Percentiles rank a stretch among this genome's conserved stretches.
phyloP scores from a whole-genome alignment of 768 basidiomycete genomes.

The Nidularia pulvinata region DNA sequence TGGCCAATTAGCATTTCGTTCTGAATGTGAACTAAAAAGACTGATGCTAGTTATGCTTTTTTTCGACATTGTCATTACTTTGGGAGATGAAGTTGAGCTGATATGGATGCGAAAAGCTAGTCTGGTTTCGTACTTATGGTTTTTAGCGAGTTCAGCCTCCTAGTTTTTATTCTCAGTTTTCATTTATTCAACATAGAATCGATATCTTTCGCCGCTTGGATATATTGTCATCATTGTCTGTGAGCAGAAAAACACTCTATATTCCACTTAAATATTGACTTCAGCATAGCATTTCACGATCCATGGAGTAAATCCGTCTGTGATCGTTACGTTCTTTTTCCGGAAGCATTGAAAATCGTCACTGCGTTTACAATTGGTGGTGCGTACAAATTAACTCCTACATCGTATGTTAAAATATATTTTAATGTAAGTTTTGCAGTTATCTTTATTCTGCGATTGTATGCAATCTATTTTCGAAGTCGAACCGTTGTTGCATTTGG shows the following conservation, averaged over 20 bases:
- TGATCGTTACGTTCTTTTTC: slow-evolving; percentile 27
- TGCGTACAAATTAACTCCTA: slow-evolving; percentile 6
- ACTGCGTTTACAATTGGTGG: slow-evolving; percentile 28
- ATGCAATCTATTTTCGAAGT: slow-evolving; percentile 25
- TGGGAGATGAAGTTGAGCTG: slow-evolving; percentile 30
- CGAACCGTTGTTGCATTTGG: slow-evolving; percentile 12
- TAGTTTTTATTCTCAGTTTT: not conserved
- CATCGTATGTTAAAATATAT: not conserved
- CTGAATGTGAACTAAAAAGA: not conserved
- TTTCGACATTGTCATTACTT: slow-evolving; percentile 31
- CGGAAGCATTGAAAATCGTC: slow-evolving; percentile 29
- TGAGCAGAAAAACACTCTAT: slow-evolving; percentile 7
- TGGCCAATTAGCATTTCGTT: too few relatives aligned
- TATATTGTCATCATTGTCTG: slow-evolving; percentile 32
- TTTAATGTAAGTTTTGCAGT: slow-evolving; percentile 6
- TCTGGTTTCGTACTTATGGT: slow-evolving; percentile 23
- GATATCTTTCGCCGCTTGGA: slow-evolving; percentile 30
- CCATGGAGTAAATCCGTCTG: slow-evolving; percentile 28
- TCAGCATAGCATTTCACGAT: slow-evolving; percentile 23
- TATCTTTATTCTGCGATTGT: slow-evolving; percentile 24
- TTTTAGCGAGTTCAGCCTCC: slow-evolving; percentile 16
- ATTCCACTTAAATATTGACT: not conserved
- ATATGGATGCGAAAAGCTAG: slow-evolving; percentile 27
- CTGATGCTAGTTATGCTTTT: slow-evolving; percentile 27
- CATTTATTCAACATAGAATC: slow-evolving; percentile 19